phyloP scores from a whole-genome alignment of 305 asterid genomes.

The Fraxinus latifolia region DNA sequence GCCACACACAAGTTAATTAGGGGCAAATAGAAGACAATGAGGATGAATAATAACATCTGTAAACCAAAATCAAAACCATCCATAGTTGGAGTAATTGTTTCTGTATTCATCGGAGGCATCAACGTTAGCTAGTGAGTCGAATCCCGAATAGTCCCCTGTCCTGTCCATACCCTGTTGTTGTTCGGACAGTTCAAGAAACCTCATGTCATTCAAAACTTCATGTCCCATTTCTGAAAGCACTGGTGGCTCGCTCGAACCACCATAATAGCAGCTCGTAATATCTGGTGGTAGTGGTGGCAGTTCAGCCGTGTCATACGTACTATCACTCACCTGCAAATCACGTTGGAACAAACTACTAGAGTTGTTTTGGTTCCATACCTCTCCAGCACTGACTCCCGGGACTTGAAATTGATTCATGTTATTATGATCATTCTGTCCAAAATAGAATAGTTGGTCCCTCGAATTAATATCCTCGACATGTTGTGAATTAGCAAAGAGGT shows the following conservation, averaged over 20 bases:
- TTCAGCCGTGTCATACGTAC: conserved; percentile 27
- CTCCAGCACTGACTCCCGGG: background rate
- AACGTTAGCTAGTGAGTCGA: conserved; percentile 4
- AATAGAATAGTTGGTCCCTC: conserved; percentile 23
- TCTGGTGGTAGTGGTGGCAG: conserved; percentile 96
- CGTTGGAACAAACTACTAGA: background rate
- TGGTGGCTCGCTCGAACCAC: conserved; percentile 50
- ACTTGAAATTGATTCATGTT: background rate
- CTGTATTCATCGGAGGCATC: conserved; percentile 24
- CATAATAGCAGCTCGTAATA: conserved; percentile 54
- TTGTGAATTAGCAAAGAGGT: conserved; percentile 30
- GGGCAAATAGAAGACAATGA: background rate
- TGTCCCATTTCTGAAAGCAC: conserved; percentile 68
- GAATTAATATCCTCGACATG: background rate
- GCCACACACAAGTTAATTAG: conserved; percentile 6
- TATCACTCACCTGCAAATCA: background rate
- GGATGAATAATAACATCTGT: background rate
- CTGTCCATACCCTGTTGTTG: conserved; percentile 24
- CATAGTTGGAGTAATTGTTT: conserved; percentile 38
- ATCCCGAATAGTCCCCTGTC: conserved; percentile 30
- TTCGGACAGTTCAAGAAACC: conserved; percentile 59
- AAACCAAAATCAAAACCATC: conserved; percentile 2
- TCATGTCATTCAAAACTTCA: conserved; percentile 65
- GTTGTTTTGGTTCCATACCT: background rate
- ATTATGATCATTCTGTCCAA: conserved; percentile 27